phyloP scores from a whole-genome alignment of 1,284 basidiomycete species.

The Irpex sp. region DNA sequence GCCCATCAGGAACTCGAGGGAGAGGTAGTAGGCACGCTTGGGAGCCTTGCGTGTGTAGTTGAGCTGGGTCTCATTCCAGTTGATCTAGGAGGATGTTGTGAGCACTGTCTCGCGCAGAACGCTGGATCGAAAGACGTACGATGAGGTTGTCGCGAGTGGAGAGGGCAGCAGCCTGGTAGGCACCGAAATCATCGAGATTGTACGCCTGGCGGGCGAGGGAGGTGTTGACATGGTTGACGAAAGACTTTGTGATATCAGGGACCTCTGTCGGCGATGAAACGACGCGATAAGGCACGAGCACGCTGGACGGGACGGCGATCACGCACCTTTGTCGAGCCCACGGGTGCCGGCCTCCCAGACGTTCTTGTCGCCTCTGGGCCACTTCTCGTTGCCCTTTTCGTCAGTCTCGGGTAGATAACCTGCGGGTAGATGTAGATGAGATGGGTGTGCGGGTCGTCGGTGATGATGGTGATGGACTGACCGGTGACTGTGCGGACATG shows the following conservation, averaged over 20 bases:
- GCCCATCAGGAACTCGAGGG: slow-evolving; percentile 89
- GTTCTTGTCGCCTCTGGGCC: slow-evolving; percentile 81
- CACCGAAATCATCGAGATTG: slow-evolving; percentile 81
- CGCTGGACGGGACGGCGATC: neutral
- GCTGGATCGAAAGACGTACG: slow-evolving; percentile 34
- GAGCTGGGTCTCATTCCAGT: slow-evolving; percentile 79
- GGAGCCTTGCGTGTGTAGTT: slow-evolving; percentile 68
- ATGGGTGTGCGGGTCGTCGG: neutral
- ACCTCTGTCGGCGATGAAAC: slow-evolving; percentile 40
- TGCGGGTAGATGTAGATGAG: slow-evolving; percentile 23
- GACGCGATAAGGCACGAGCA: neutral
- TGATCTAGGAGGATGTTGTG: slow-evolving; percentile 40
- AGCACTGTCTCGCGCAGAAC: neutral
- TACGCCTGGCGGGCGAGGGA: slow-evolving; percentile 85
- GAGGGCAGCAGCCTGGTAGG: slow-evolving; percentile 79
- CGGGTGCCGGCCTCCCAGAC: slow-evolving; percentile 73
- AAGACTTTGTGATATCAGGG: slow-evolving; percentile 68
- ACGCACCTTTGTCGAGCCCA: slow-evolving; percentile 53
- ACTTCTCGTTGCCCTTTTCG: slow-evolving; percentile 72
- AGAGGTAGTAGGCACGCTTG: slow-evolving; percentile 87
- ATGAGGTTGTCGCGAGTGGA: slow-evolving; percentile 85
- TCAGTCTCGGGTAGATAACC: slow-evolving; percentile 77
- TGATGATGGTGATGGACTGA: slow-evolving; percentile 24
- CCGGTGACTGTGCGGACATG: slow-evolving; percentile 77
- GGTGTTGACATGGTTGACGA: slow-evolving; percentile 85